Evolutionary conservation across 148 eudicot genomes (phyloP).

Genomic region (Rhododendron simsii): DNA sequence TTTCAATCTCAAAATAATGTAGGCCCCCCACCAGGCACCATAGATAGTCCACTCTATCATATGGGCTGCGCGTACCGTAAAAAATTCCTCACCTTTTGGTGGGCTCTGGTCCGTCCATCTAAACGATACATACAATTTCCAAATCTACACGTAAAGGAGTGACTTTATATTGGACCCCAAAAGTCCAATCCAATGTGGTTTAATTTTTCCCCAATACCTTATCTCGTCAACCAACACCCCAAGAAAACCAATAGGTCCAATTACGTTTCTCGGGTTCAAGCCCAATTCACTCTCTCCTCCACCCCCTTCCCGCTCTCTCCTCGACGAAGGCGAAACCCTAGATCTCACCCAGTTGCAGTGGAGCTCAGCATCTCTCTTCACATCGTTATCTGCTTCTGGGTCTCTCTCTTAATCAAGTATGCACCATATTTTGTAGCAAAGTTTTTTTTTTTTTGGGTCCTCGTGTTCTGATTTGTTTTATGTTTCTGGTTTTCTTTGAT

Average conservation of each 20-base stretch:
- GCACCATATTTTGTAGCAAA: background rate
- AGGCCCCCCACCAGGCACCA: background rate
- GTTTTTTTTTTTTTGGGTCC: background rate
- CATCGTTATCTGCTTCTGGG: background rate
- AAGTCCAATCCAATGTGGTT: conserved; percentile 34
- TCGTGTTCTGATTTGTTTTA: background rate
- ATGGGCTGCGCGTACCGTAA: conserved; percentile 12
- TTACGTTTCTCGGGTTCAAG: conserved; percentile 22
- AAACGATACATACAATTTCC: background rate
- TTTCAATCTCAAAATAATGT: background rate
- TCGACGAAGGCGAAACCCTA: conserved; percentile 23
- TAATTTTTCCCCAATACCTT: background rate
- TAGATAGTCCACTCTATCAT: background rate
- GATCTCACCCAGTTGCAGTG: conserved; percentile 18
- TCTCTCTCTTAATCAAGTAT: background rate
- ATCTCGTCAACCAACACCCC: background rate
- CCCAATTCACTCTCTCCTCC: conserved; percentile 28
- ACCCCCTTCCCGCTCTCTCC: background rate
- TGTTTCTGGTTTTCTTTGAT: background rate
- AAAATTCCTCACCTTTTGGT: background rate
- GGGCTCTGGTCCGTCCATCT: conserved; percentile 19
- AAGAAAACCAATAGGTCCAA: conserved; percentile 11
- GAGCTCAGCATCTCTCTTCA: background rate
- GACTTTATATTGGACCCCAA: conserved; percentile 23
- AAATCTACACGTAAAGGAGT: background rate